Evolutionary conservation across 352 stramenopile genomes (phyloP), one percentile per base, ranked within the genome.

Genomic region (Phytophthora podocarpi): DNA sequence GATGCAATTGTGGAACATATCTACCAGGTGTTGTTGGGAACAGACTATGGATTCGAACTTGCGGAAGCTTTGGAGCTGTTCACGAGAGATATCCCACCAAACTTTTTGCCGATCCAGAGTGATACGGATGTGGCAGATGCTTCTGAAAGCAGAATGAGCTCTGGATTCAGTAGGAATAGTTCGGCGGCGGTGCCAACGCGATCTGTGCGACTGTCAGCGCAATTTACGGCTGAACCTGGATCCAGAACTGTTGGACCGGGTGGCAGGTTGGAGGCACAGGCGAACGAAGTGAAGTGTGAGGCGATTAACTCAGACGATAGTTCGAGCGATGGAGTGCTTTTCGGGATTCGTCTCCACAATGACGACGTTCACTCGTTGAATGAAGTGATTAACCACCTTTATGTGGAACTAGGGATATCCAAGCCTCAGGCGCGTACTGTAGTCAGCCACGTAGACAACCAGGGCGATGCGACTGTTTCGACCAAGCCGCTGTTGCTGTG

Each of bases 341-440:
- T 91, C 31, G 60, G 54, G 12, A 78, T 95, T 49, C 82, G 85
- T n/a, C 67, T 96, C 15, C 87, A 96, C 50, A 95, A 93, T 56
- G 87, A 96, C 42, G 87, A 95, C 37, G 79, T 94, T 8, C 83
- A 95, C 52, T 80, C 84, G 15, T 59, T 95, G 27, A 77, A 74
- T 21, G 84, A 94, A 64, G 80, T 91, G 24, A 77, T 93, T 23
- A 86, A 91, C 23, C 69, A 84, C 16, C 64, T 96, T 12, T 79
- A 75, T 16, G 61, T 68, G 9, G 67, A 75, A n/a, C 54, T 94
- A 39, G 72, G 75, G 4, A 79, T 84, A 15, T 79, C 80, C 1
- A 90, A 90, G 39, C 31, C 62, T 2, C 53, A 77, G 15, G 84
- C 84, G 8, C 73, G 78, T 18, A 54, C 62, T 18, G 56, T 73